Percentiles rank a stretch among this genome's conserved stretches.
Evolutionary conservation across 352 stramenopile genomes (phyloP).

Genomic region (Pythium rishiriense): DNA sequence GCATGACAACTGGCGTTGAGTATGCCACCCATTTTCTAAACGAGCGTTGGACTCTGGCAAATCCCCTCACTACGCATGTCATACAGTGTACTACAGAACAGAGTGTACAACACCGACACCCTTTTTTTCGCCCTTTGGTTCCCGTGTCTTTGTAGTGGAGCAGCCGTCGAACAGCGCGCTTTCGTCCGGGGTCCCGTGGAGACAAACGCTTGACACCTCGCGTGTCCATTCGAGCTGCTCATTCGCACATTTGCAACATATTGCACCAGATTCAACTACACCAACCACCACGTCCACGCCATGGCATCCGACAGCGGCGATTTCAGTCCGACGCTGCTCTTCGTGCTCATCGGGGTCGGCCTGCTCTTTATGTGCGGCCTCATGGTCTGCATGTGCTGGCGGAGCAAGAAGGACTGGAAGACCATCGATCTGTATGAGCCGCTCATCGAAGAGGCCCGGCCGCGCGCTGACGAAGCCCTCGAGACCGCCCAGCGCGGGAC

Average conservation of each 20-base stretch:
- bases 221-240: too few relatives aligned
- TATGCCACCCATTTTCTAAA: background rate
- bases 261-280: too few relatives aligned
- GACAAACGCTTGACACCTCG: too few relatives aligned
- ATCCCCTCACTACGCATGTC: too few relatives aligned
- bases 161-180: too few relatives aligned
- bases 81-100: background rate
- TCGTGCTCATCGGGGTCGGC: background rate
- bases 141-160: too few relatives aligned
- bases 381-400: slow-evolving; percentile 7
- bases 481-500: background rate
- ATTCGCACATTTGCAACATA: background rate
- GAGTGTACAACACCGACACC: too few relatives aligned
- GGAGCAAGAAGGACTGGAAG: slow-evolving; percentile 14
- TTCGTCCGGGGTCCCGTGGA: too few relatives aligned
- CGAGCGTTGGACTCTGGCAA: background rate
- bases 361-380: background rate
- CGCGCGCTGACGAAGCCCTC: slow-evolving; percentile 8
- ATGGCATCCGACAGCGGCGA: background rate
- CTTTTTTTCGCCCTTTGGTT: too few relatives aligned
- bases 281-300: background rate
- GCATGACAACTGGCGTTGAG: background rate
- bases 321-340: background rate
- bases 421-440: slow-evolving; percentile 15
- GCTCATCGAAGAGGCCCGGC: slow-evolving; percentile 2